These are phyloP conservation scores for Aphanomyces astaci DNA, from an alignment of 352 stramenopile species.

Conservation along the genomic window DNA sequence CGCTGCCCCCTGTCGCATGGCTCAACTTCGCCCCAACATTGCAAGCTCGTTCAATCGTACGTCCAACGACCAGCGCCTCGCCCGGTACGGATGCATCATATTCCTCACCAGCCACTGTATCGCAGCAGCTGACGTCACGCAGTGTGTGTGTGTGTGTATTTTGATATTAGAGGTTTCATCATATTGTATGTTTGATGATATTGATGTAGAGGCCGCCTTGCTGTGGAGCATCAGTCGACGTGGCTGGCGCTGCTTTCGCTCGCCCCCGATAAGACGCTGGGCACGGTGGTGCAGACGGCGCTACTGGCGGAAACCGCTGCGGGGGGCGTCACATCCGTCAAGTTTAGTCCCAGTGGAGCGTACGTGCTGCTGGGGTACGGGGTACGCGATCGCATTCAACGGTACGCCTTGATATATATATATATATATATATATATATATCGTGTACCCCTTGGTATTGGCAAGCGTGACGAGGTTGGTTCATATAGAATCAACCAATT, in stretches of 20 bases:
- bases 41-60: constrained; percentile 70
- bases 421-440: too few species aligned
- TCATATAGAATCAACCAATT: constrained; percentile 61
- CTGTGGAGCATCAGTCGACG: constrained; percentile 76
- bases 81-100: constrained; percentile 27
- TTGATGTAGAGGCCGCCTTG: constrained; percentile 37
- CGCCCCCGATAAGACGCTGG: constrained; percentile 58
- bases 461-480: constrained; percentile 9
- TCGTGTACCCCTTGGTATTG: too few species aligned
- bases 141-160: too few species aligned
- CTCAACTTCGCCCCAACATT: constrained; percentile 80
- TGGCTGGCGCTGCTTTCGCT: constrained; percentile 80
- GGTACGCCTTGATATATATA: constrained; percentile 49
- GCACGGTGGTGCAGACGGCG: constrained; percentile 72
- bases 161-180: too few species aligned
- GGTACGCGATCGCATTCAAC: constrained; percentile 74
- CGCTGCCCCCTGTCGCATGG: not conserved
- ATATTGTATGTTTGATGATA: too few species aligned
- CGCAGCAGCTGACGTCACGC: too few species aligned
- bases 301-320: constrained; percentile 70
- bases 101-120: too few species aligned
- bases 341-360: constrained; percentile 80
- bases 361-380: constrained; percentile 82
- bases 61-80: constrained; percentile 62
- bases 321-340: constrained; percentile 82